Evolutionary conservation across 164 flowering plant species (phyloP).

Genomic region (Protea cynaroides): DNA sequence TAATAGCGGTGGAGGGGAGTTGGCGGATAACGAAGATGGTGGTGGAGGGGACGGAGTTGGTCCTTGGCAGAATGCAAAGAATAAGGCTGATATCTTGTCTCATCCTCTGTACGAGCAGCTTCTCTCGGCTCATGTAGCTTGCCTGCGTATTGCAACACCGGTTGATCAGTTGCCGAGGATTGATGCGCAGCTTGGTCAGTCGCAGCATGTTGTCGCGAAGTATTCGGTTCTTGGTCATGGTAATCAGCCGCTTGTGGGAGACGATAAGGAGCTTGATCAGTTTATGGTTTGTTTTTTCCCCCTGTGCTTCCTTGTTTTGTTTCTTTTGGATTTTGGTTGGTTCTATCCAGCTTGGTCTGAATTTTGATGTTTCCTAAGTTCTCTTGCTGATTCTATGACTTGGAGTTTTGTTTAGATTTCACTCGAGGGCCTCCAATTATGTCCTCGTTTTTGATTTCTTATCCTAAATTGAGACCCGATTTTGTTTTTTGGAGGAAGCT

Average conservation of each 20-base stretch:
- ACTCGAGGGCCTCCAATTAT: neutral
- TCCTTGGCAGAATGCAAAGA: conserved; percentile 46
- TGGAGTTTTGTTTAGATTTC: too few relatives aligned
- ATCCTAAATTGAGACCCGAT: neutral
- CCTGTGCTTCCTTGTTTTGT: neutral
- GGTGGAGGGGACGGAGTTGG: conserved; percentile 15
- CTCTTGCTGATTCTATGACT: neutral
- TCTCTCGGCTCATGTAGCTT: conserved; percentile 75
- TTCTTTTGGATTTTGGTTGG: neutral
- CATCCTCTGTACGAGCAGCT: conserved; percentile 82
- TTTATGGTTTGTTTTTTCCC: conserved; percentile 54
- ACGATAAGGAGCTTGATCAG: conserved; percentile 77
- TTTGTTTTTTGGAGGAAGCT: too few relatives aligned
- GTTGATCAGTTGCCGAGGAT: conserved; percentile 85
- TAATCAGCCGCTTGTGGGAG: conserved; percentile 20
- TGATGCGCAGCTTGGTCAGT: conserved; percentile 72
- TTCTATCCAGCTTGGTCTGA: neutral
- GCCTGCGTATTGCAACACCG: conserved; percentile 81
- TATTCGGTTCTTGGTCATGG: conserved; percentile 41
- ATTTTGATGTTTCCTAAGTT: neutral
- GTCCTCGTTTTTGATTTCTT: too few relatives aligned
- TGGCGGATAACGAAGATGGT: conserved; percentile 7
- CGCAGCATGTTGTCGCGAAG: conserved; percentile 61
- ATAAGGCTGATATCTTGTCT: conserved; percentile 56
- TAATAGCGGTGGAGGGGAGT: conserved; percentile 6